Conservation (phyloP, 192 early-diverging fungal species). For the Rhizoclosmatium globosum region DNA sequence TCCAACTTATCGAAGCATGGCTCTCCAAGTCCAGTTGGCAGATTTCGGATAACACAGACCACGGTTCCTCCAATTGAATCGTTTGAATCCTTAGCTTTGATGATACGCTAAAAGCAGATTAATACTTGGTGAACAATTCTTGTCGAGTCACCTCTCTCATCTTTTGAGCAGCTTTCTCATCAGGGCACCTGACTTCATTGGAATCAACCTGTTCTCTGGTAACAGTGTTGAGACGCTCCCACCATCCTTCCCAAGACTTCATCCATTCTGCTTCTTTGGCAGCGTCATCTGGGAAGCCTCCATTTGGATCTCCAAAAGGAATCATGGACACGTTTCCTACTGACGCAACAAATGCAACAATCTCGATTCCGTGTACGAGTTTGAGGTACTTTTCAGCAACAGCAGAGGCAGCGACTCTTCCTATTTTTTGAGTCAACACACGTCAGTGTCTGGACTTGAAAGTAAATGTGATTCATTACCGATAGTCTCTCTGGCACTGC, state of each 20-base stretch:
- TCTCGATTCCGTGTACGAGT: slow-evolving; percentile 82
- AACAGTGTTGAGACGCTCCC: slow-evolving; percentile 71
- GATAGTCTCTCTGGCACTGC: slow-evolving; percentile 95
- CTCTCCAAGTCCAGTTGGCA: slow-evolving; percentile 94
- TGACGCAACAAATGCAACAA: slow-evolving; percentile 95
- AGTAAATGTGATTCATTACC: slow-evolving; percentile 50
- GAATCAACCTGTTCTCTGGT: slow-evolving; percentile 79
- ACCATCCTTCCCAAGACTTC: slow-evolving; percentile 62
- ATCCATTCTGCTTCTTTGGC: slow-evolving; percentile 62
- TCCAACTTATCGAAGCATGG: slow-evolving; percentile 99
- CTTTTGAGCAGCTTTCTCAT: slow-evolving; percentile 69
- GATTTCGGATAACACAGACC: slow-evolving; percentile 94
- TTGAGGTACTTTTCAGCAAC: slow-evolving; percentile 96
- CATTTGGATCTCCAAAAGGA: slow-evolving; percentile 64
- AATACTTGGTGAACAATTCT: background rate
- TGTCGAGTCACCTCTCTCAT: slow-evolving; percentile 77
- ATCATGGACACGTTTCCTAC: slow-evolving; percentile 85
- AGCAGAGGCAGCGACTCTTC: slow-evolving; percentile 94
- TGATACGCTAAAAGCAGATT: slow-evolving; percentile 81
- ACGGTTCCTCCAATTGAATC: slow-evolving; percentile 97
- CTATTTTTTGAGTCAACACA: slow-evolving; percentile 49
- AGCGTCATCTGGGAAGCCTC: slow-evolving; percentile 55
- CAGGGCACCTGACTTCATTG: slow-evolving; percentile 91
- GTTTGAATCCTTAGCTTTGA: slow-evolving; percentile 76
- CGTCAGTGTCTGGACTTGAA: too few species aligned